Conservation (phyloP, 148 eudicot species). For the Camellia sinensis region DNA sequence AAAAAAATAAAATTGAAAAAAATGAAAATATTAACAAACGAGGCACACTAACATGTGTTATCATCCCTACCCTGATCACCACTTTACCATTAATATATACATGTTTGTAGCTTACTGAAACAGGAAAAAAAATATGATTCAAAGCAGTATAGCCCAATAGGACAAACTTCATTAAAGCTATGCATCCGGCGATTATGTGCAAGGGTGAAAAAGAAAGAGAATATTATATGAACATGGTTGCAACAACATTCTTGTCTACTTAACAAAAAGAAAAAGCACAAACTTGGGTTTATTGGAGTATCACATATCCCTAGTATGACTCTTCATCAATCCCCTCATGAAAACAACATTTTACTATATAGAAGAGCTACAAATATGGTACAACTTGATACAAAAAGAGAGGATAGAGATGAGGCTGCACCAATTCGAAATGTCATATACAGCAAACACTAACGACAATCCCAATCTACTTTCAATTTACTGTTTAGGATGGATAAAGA, state of each 20-base stretch:
- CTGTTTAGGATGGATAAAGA: not conserved
- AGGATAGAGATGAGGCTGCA: slow-evolving; percentile 19
- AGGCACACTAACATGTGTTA: too few relatives aligned
- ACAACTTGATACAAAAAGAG: slow-evolving; percentile 26
- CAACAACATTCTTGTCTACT: not conserved
- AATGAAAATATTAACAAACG: too few relatives aligned
- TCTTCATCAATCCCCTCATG: slow-evolving; percentile 14
- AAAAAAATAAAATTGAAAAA: too few relatives aligned
- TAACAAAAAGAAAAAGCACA: slow-evolving; percentile 4
- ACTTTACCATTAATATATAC: not conserved
- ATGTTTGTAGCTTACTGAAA: not conserved
- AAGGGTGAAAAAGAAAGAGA: not conserved
- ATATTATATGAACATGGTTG: not conserved
- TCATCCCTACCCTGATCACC: too few relatives aligned
- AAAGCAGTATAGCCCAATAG: not conserved
- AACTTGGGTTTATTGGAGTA: slow-evolving; percentile 32
- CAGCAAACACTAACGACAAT: not conserved
- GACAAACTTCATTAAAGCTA: not conserved
- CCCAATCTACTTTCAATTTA: too few relatives aligned
- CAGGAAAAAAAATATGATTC: not conserved
- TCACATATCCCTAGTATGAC: slow-evolving; percentile 26
- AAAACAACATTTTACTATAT: slow-evolving; percentile 41
- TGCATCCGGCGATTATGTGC: not conserved
- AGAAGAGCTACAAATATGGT: slow-evolving; percentile 42
- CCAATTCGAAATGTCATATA: slow-evolving; percentile 13